A percentile compares a stretch with the other conserved stretches of the same genome.
Evolutionary conservation across 2,329 filamentous ascomycete species (phyloP).

Genomic region (Samsoniella hepiali): DNA sequence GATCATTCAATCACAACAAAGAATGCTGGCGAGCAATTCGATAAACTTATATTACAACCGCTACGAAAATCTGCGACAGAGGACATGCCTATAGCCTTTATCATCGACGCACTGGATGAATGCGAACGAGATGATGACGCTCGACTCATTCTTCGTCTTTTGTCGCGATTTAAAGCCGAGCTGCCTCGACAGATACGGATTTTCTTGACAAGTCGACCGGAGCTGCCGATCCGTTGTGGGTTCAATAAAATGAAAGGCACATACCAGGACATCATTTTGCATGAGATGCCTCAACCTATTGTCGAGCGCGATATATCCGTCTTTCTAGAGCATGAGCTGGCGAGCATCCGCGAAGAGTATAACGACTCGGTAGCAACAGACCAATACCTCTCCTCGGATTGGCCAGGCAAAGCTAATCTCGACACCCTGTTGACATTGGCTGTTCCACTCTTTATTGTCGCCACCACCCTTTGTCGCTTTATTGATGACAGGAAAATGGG

Average conservation of each 20-base stretch:
- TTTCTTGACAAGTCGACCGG: slow-evolving; percentile 44
- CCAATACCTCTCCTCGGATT: slow-evolving; percentile 23
- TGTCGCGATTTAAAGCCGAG: slow-evolving; percentile 12
- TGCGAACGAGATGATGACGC: slow-evolving; percentile 5
- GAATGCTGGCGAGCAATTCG: slow-evolving; percentile 2
- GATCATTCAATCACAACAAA: neutral
- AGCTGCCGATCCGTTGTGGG: slow-evolving; percentile 35
- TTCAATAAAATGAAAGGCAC: slow-evolving; percentile 31
- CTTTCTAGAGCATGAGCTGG: slow-evolving; percentile 33
- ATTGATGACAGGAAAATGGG: slow-evolving; percentile 20
- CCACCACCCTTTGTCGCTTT: slow-evolving; percentile 24
- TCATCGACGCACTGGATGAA: slow-evolving; percentile 17
- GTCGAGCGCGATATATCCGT: slow-evolving; percentile 36
- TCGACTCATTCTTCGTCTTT: slow-evolving; percentile 8
- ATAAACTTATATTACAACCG: neutral
- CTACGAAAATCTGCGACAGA: slow-evolving; percentile 19
- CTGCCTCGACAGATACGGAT: slow-evolving; percentile 29
- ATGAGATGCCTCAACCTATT: slow-evolving; percentile 30
- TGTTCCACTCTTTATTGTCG: slow-evolving; percentile 23
- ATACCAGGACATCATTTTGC: slow-evolving; percentile 34
- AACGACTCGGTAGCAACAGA: slow-evolving; percentile 18
- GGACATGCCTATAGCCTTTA: neutral
- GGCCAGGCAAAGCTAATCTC: slow-evolving; percentile 27
- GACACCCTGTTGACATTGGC: slow-evolving; percentile 15
- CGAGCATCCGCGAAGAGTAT: slow-evolving; percentile 27